Conservation (phyloP, 345 rosid species). For the Geranium rotundifolium region DNA sequence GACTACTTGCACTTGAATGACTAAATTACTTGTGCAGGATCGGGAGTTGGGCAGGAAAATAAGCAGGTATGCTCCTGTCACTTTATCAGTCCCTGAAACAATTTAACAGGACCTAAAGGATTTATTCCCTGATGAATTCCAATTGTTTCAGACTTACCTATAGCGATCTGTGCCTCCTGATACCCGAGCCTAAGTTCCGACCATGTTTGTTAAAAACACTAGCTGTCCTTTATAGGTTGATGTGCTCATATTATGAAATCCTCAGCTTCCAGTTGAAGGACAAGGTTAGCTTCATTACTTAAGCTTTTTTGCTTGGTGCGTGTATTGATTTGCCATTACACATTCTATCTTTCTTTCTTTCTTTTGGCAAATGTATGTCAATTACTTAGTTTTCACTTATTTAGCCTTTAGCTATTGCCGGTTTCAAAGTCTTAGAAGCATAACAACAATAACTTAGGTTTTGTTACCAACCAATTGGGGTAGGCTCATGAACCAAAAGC, state of each 20-base stretch:
- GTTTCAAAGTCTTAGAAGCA: too few species aligned
- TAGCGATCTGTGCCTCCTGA: slow-evolving; percentile 93
- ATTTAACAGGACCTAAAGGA: not conserved
- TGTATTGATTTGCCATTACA: not conserved
- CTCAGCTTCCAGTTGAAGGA: slow-evolving; percentile 62
- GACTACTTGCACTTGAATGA: slow-evolving; percentile 2
- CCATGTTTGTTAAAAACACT: slow-evolving; percentile 78
- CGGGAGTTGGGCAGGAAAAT: slow-evolving; percentile 42
- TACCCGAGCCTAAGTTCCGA: slow-evolving; percentile 94
- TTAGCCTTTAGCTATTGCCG: too few species aligned
- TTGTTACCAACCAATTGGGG: too few species aligned
- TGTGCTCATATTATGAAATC: slow-evolving; percentile 83
- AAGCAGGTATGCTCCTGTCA: slow-evolving; percentile 45
- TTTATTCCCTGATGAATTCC: slow-evolving; percentile 14
- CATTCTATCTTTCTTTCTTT: too few species aligned
- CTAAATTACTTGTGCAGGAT: slow-evolving; percentile 32
- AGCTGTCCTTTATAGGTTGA: slow-evolving; percentile 66
- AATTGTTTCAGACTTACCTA: slow-evolving; percentile 73
- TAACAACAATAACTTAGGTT: too few species aligned
- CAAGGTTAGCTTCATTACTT: slow-evolving; percentile 35
- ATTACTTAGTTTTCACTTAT: too few species aligned
- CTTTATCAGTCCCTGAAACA: too few species aligned
- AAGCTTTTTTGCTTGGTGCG: slow-evolving; percentile 3
- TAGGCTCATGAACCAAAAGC: too few species aligned
- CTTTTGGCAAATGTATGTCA: too few species aligned